Conservation (phyloP, 2,329 filamentous ascomycete genomes). For the Pseudopyrenochaeta lycopersici region DNA sequence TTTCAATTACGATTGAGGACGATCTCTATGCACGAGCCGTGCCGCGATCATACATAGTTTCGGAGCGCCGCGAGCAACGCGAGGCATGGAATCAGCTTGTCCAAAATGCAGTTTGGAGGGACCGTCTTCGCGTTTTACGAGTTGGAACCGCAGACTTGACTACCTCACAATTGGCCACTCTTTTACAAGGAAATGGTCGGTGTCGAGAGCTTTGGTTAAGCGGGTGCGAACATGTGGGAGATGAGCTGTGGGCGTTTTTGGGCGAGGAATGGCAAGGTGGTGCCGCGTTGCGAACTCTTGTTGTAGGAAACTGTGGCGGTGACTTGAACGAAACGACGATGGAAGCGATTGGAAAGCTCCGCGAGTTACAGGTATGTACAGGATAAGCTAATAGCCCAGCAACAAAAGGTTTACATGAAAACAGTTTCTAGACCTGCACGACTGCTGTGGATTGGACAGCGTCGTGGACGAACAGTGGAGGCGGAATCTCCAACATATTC, state of each 20-base stretch:
- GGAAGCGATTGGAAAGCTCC: constrained; percentile 23
- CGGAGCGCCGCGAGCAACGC: constrained; percentile 14
- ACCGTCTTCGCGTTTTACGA: constrained; percentile 11
- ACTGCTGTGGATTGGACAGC: not conserved
- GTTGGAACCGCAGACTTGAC: constrained; percentile 34
- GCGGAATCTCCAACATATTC: constrained; percentile 34
- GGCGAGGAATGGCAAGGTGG: constrained; percentile 27
- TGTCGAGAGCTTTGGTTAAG: constrained; percentile 35
- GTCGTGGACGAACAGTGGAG: constrained; percentile 32
- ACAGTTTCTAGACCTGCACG: too few species aligned
- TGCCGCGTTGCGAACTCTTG: constrained; percentile 21
- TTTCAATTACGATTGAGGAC: constrained; percentile 38
- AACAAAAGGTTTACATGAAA: too few species aligned
- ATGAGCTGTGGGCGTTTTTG: constrained; percentile 30
- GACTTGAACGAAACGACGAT: constrained; percentile 27
- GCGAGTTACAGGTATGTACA: constrained; percentile 30
- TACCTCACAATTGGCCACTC: constrained; percentile 18
- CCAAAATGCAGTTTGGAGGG: constrained; percentile 19
- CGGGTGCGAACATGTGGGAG: constrained; percentile 25
- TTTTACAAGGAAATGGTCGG: constrained; percentile 22
- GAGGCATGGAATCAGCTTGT: constrained; percentile 30
- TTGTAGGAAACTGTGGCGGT: constrained; percentile 32
- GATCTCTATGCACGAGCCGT: constrained; percentile 19
- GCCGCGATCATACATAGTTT: constrained; percentile 13
- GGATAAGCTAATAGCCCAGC: too few species aligned